Evolutionary conservation across 352 stramenopile species (phyloP).

Genomic region (Phytophthora constricta): DNA sequence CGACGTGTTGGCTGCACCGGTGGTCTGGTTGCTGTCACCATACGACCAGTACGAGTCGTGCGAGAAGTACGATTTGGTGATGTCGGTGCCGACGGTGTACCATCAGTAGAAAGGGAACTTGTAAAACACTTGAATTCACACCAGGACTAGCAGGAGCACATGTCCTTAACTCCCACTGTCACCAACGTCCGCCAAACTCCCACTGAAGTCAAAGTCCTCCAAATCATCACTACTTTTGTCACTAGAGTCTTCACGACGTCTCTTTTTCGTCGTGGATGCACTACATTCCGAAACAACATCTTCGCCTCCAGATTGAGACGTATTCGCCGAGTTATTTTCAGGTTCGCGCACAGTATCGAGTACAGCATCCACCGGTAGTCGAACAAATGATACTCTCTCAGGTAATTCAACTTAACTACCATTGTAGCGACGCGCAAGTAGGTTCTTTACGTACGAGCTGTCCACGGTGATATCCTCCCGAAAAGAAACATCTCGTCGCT

Average conservation of each 20-base stretch:
- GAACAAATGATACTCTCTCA: slow-evolving; percentile 3
- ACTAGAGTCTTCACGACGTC: not conserved
- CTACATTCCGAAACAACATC: no score
- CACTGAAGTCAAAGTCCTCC: not conserved
- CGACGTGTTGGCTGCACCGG: not conserved
- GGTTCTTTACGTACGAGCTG: not conserved
- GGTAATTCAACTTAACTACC: not conserved
- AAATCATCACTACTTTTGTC: not conserved
- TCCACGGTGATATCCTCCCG: slow-evolving; percentile 8
- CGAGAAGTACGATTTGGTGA: not conserved
- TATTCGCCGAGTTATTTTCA: not conserved
- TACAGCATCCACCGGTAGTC: slow-evolving; percentile 5
- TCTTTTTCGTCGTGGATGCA: not conserved
- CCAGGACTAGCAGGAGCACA: not conserved
- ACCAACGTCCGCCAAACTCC: not conserved
- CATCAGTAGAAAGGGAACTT: no score
- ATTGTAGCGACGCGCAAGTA: slow-evolving; percentile 2
- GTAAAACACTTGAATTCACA: no score
- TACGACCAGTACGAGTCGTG: no score
- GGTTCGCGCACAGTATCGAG: not conserved
- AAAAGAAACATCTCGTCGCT: slow-evolving; percentile 9
- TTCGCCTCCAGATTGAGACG: no score
- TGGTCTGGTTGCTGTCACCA: no score
- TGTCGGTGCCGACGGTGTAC: no score
- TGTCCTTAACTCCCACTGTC: not conserved